Conservation (phyloP, 148 eudicot genomes). For the Tetragonia tetragonoides region DNA sequence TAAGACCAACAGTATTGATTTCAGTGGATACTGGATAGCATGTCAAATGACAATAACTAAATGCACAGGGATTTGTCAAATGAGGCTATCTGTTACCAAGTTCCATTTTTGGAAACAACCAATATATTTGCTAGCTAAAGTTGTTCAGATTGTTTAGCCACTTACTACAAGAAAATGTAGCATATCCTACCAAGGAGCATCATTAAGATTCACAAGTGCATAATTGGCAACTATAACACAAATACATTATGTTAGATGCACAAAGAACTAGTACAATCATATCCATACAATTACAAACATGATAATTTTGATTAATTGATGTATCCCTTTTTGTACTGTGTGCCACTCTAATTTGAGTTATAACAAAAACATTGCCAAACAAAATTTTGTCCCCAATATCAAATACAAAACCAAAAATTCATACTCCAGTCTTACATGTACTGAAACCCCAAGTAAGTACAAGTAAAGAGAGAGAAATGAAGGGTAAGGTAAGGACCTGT, state of each 20-base stretch:
- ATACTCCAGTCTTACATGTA: not conserved
- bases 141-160: not conserved
- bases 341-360: no score
- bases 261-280: not conserved
- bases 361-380: not conserved
- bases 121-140: no score
- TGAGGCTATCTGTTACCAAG: not conserved
- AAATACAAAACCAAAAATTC: not conserved
- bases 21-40: no score
- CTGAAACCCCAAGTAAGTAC: not conserved
- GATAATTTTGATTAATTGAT: no score
- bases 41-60: no score
- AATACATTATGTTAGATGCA: not conserved
- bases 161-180: not conserved
- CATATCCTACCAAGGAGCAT: not conserved
- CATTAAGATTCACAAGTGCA: no score
- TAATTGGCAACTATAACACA: not conserved
- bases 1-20: no score
- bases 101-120: no score
- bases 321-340: no score
- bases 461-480: not conserved
- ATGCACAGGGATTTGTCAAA: no score
- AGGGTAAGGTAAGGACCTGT: constrained; percentile 49
- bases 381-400: no score
- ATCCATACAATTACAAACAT: no score